A percentile compares a stretch with the other conserved stretches of the same genome.
Evolutionary conservation across 2,329 filamentous ascomycete genomes (phyloP).

Genomic region (Celoporthe dispersa): DNA sequence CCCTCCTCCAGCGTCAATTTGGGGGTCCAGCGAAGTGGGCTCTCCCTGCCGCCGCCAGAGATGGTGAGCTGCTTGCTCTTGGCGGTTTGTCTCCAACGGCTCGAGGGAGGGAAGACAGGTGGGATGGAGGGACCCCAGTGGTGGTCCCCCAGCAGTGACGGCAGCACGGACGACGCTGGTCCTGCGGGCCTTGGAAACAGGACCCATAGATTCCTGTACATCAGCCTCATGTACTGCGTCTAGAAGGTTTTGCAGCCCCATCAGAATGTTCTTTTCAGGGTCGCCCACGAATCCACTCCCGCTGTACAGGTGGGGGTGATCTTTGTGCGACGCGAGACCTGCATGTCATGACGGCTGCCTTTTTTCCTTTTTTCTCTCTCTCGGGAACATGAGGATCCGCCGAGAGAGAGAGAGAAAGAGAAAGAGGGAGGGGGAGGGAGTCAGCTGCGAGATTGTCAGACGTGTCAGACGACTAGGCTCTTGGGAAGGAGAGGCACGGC

Average conservation of each 20-base stretch:
- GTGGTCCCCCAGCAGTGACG: constrained; percentile 25
- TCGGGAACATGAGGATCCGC: constrained; percentile 17
- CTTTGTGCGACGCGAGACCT: constrained; percentile 30
- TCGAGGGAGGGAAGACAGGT: constrained; percentile 7
- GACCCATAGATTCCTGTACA: constrained; percentile 28
- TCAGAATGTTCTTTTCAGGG: constrained; percentile 28
- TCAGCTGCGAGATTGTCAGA: not conserved
- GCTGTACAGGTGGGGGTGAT: constrained; percentile 24
- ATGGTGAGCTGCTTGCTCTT: constrained; percentile 14
- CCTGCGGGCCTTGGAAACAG: constrained; percentile 19
- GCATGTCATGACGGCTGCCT: constrained; percentile 22
- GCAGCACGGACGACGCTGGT: constrained; percentile 25
- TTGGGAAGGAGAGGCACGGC: not conserved
- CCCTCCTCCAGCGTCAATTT: constrained; percentile 22
- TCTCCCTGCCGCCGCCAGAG: constrained; percentile 18
- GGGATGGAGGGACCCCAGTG: constrained; percentile 14
- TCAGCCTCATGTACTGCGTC: constrained; percentile 26
- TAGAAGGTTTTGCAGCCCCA: constrained; percentile 24
- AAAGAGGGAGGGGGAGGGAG: too few relatives aligned
- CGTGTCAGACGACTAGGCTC: constrained; percentile 1
- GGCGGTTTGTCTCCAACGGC: constrained; percentile 25
- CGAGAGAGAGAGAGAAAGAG: not conserved
- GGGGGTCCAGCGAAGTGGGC: constrained; percentile 29
- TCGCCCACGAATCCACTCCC: constrained; percentile 28
- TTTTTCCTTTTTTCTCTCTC: not conserved